Conservation (phyloP, 2,329 filamentous ascomycete species). For the Colletotrichum chlorophyti region DNA sequence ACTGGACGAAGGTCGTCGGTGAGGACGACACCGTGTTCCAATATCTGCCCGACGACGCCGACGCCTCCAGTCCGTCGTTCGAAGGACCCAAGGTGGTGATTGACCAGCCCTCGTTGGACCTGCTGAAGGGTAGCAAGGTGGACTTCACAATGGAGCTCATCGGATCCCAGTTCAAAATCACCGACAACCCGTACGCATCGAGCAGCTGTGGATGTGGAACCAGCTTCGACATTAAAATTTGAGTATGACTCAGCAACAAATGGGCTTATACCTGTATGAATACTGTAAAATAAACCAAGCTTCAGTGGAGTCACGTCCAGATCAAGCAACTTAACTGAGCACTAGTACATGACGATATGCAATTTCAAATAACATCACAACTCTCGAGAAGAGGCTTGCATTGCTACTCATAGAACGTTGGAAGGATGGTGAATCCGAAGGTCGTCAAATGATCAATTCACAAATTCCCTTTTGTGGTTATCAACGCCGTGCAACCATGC, state of each 20-base stretch:
- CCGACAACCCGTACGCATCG: constrained; percentile 88
- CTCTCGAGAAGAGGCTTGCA: constrained; percentile 22
- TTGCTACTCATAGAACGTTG: constrained; percentile 28
- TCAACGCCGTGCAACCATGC: constrained; percentile 45
- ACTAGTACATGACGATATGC: too few relatives aligned
- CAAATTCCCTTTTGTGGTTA: constrained; percentile 34
- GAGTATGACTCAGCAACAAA: constrained; percentile 31
- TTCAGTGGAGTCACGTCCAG: too few relatives aligned
- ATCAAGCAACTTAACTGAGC: too few relatives aligned
- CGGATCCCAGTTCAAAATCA: constrained; percentile 88
- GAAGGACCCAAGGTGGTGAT: constrained; percentile 80
- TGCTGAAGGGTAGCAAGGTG: constrained; percentile 92
- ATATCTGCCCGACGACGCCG: constrained; percentile 60
- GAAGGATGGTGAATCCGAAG: constrained; percentile 17
- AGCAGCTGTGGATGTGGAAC: constrained; percentile 98
- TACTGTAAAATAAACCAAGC: too few relatives aligned
- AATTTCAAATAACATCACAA: constrained; percentile 9
- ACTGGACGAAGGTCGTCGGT: constrained; percentile 46
- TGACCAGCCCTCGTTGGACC: constrained; percentile 84
- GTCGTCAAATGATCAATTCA: constrained; percentile 40
- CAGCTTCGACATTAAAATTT: constrained; percentile 91
- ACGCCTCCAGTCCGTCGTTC: constrained; percentile 34
- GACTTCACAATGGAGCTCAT: constrained; percentile 98
- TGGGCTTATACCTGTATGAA: too few relatives aligned
- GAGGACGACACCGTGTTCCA: constrained; percentile 92